phyloP scores from a whole-genome alignment of 495 filamentous ascomycete species.

The Podospora tetraspora region DNA sequence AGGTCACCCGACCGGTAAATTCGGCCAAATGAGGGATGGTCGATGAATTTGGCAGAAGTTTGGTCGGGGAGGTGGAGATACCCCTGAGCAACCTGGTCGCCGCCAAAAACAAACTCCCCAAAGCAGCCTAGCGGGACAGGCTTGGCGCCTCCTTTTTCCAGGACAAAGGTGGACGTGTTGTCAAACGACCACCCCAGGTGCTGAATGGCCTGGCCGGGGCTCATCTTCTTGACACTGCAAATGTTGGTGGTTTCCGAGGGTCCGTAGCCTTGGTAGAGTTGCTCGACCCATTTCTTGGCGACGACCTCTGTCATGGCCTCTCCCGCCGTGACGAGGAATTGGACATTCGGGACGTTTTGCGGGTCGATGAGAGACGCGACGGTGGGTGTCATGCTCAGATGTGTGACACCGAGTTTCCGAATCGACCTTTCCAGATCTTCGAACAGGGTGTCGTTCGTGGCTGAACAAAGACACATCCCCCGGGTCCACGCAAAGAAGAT shows the following conservation, averaged over 20 bases:
- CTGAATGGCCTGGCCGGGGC: conserved; percentile 45
- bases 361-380: conserved; percentile 64
- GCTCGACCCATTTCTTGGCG: conserved; percentile 58
- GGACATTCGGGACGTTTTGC: conserved; percentile 54
- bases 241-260: conserved; percentile 71
- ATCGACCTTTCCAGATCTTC: conserved; percentile 58
- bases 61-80: conserved; percentile 58
- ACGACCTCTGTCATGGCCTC: conserved; percentile 66
- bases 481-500: conserved; percentile 71
- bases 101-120: conserved; percentile 81
- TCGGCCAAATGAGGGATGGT: conserved; percentile 59
- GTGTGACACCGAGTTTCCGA: conserved; percentile 55
- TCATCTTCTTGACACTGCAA: conserved; percentile 56
- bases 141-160: conserved; percentile 38
- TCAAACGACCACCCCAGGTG: conserved; percentile 59
- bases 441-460: conserved; percentile 58
- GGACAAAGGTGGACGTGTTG: conserved; percentile 68
- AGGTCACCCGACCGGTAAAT: conserved; percentile 69
- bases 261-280: conserved; percentile 68
- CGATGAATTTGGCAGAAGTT: conserved; percentile 55
- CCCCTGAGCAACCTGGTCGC: conserved; percentile 68
- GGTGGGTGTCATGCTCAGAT: conserved; percentile 73
- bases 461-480: conserved; percentile 69
- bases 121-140: conserved; percentile 60
- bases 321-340: conserved; percentile 64